Conservation (phyloP, 2,329 filamentous ascomycete species). For the Ceratocystis albifundus region DNA sequence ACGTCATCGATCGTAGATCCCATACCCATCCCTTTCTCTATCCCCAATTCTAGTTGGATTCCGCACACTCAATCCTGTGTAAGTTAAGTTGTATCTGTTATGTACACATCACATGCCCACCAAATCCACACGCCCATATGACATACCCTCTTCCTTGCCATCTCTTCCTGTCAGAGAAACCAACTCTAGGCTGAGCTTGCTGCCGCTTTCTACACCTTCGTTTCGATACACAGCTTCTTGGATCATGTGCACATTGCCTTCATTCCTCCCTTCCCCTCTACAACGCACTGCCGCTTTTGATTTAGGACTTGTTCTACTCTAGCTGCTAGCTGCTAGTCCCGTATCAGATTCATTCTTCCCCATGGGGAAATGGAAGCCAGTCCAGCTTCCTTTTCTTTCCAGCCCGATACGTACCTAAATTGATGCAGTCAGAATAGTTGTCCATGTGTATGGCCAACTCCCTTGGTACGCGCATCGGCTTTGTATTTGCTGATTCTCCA, state of each 20-base stretch:
- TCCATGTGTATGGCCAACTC: background rate
- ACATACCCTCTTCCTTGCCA: background rate
- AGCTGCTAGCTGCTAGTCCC: constrained; percentile 8
- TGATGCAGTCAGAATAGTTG: no score
- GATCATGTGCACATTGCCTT: background rate
- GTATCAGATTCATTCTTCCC: constrained; percentile 10
- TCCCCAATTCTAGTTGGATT: background rate
- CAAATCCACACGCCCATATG: background rate
- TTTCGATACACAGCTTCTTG: background rate
- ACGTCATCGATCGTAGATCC: constrained; percentile 9
- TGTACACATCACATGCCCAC: background rate
- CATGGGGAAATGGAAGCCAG: constrained; percentile 14
- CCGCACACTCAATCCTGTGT: background rate
- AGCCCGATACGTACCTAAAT: no score
- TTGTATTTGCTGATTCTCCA: background rate
- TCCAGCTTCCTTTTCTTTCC: background rate
- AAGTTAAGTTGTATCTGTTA: background rate
- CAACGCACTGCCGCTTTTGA: background rate
- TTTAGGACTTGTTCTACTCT: background rate
- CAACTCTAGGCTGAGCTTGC: background rate
- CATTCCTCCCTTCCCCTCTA: background rate
- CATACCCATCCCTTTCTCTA: background rate
- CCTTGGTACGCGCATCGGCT: background rate
- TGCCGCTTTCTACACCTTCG: background rate
- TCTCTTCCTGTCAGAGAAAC: background rate